These are phyloP conservation scores for Rhodotorula sp. DNA, from an alignment of 1,284 basidiomycete species.

Conservation along the genomic window DNA sequence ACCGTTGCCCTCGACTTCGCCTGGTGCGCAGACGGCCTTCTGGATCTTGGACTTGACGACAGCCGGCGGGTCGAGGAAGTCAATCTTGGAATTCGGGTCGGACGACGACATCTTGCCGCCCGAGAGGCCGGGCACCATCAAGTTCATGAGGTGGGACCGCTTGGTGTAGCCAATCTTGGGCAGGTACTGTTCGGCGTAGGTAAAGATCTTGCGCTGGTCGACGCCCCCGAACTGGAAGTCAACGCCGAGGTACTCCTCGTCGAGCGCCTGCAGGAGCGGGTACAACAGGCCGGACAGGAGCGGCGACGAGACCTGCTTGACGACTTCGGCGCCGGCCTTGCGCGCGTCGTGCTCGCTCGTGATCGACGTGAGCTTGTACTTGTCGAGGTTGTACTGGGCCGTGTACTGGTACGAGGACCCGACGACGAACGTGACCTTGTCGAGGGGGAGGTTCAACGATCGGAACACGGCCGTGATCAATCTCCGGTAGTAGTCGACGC, in stretches of 20 bases:
- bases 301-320: slow-evolving; percentile 94
- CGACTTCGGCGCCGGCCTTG: slow-evolving; percentile 98
- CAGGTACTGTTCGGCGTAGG: slow-evolving; percentile 92
- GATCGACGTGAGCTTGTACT: slow-evolving; percentile 83
- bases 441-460: slow-evolving; percentile 85
- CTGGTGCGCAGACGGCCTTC: slow-evolving; percentile 88
- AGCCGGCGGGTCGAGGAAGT: slow-evolving; percentile 87
- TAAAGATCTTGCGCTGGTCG: slow-evolving; percentile 99
- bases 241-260: slow-evolving; percentile 92
- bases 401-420: slow-evolving; percentile 91
- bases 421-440: slow-evolving; percentile 77
- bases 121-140: slow-evolving; percentile 91
- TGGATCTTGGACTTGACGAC: slow-evolving; percentile 86
- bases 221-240: slow-evolving; percentile 99
- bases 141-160: slow-evolving; percentile 96
- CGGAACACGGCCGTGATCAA: slow-evolving; percentile 79
- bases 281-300: slow-evolving; percentile 89
- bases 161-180: slow-evolving; percentile 90
- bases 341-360: slow-evolving; percentile 96
- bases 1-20: slow-evolving; percentile 86
- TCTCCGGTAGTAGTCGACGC: slow-evolving; percentile 86
- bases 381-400: slow-evolving; percentile 89
- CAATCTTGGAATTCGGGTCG: slow-evolving; percentile 94
- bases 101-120: slow-evolving; percentile 99
- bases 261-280: slow-evolving; percentile 92